These are phyloP conservation scores for Solanum appendiculatum DNA, from an alignment of 257 asterid species.

Conservation along the genomic window DNA sequence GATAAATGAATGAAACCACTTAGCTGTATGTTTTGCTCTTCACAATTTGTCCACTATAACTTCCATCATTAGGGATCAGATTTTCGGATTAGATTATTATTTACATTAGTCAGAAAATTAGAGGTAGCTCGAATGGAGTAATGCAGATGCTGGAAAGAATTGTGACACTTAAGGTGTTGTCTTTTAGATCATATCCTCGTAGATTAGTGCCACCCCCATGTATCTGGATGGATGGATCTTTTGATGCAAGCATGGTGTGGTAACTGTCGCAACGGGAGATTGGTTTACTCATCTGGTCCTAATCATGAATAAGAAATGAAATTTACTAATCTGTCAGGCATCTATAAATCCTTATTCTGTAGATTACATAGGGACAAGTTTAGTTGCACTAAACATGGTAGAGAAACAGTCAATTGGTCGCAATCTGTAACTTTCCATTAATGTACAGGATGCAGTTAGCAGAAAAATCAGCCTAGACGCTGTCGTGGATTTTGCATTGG, in stretches of 20 bases:
- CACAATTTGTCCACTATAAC: neutral
- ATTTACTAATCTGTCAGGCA: neutral
- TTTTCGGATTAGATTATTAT: neutral
- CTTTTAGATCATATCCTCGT: neutral
- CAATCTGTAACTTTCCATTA: neutral
- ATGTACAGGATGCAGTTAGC: slow-evolving; percentile 87
- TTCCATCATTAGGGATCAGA: neutral
- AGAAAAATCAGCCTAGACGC: slow-evolving; percentile 93
- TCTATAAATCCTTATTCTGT: neutral
- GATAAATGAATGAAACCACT: neutral
- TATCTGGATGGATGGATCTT: neutral
- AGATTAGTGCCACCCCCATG: neutral
- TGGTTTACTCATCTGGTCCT: neutral
- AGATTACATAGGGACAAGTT: neutral
- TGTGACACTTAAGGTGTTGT: neutral
- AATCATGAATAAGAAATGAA: neutral
- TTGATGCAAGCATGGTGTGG: neutral
- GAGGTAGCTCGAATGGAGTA: neutral
- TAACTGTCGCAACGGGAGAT: neutral
- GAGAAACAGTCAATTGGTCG: neutral
- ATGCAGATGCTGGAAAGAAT: neutral
- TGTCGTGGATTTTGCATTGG: slow-evolving; percentile 84
- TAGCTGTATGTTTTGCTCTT: neutral
- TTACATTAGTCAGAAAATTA: neutral
- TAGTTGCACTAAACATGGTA: neutral